Conservation (phyloP, 2,329 filamentous ascomycete genomes). For the Ophioceras dolichostomum region DNA sequence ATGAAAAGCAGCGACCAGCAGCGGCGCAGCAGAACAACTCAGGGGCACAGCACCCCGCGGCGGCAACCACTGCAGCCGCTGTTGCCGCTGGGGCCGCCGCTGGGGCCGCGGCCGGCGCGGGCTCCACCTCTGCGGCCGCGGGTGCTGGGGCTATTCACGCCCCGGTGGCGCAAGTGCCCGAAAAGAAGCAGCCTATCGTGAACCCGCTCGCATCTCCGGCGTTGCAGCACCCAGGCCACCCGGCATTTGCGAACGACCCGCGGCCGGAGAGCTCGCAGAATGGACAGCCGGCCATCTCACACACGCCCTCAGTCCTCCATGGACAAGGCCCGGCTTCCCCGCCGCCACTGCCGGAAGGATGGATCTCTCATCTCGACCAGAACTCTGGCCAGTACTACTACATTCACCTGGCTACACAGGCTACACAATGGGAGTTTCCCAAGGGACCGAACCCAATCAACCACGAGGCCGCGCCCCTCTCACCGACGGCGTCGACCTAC, state of each 20-base stretch:
- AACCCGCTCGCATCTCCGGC: conserved; percentile 29
- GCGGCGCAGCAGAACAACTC: conserved; percentile 16
- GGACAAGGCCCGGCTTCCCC: conserved; percentile 60
- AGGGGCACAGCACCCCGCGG: conserved; percentile 9
- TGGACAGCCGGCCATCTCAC: conserved; percentile 31
- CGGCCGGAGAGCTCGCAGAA: conserved; percentile 35
- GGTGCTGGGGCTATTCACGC: neutral
- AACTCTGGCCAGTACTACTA: conserved; percentile 98
- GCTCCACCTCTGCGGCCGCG: neutral
- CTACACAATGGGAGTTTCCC: conserved; percentile 97
- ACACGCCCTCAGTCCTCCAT: conserved; percentile 31
- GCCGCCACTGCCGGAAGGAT: conserved; percentile 88
- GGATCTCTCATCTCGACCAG: conserved; percentile 93
- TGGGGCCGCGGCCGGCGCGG: neutral
- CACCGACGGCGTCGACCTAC: conserved; percentile 67
- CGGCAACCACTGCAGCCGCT: conserved; percentile 8
- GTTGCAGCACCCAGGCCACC: conserved; percentile 56
- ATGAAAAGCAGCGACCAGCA: conserved; percentile 63
- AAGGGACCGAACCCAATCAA: conserved; percentile 87
- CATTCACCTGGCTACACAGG: conserved; percentile 88
- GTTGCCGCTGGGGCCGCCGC: conserved; percentile 3
- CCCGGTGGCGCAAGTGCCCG: neutral
- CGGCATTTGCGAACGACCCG: conserved; percentile 81
- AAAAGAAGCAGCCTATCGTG: conserved; percentile 9
- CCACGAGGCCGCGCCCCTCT: conserved; percentile 70